These are phyloP conservation scores for Penicillium sclerotiorum DNA, from an alignment of 2,329 filamentous ascomycete genomes.

Conservation along the genomic window DNA sequence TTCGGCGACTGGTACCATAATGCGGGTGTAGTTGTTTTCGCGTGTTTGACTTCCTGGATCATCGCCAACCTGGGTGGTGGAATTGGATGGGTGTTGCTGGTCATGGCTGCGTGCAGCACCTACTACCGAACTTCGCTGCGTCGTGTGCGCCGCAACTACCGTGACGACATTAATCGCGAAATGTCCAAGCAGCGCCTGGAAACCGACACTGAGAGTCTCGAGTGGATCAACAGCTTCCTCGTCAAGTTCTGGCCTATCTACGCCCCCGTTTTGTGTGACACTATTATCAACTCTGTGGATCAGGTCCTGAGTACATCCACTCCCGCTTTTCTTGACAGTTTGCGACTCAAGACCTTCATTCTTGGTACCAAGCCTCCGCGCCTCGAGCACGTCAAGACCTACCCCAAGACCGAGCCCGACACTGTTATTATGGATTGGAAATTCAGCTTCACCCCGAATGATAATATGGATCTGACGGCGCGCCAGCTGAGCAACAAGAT, in stretches of 20 bases:
- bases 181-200: conserved; percentile 85
- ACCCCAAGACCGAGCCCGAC: conserved; percentile 93
- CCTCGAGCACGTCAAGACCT: conserved; percentile 97
- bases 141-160: conserved; percentile 90
- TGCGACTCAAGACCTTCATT: conserved; percentile 91
- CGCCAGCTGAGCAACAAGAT: conserved; percentile 92
- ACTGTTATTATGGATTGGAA: conserved; percentile 99
- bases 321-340: conserved; percentile 86
- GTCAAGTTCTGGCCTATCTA: conserved; percentile 99
- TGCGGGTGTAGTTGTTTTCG: conserved; percentile 88
- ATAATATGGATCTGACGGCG: conserved; percentile 85
- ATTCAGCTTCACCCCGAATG: conserved; percentile 97
- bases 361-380: conserved; percentile 93
- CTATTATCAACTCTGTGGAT: conserved; percentile 90
- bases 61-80: conserved; percentile 87
- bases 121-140: conserved; percentile 97
- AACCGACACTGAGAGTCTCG: conserved; percentile 86
- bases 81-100: conserved; percentile 86
- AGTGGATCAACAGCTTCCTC: conserved; percentile 99
- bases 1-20: conserved; percentile 99
- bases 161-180: conserved; percentile 89
- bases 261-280: conserved; percentile 87
- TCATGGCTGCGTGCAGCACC: conserved; percentile 90
- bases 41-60: conserved; percentile 87
- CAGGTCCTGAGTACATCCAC: conserved; percentile 93